Base-by-base conservation (phyloP, 2,329 filamentous ascomycete genomes). In the Pseudopyrenochaeta lycopersici region DNA sequence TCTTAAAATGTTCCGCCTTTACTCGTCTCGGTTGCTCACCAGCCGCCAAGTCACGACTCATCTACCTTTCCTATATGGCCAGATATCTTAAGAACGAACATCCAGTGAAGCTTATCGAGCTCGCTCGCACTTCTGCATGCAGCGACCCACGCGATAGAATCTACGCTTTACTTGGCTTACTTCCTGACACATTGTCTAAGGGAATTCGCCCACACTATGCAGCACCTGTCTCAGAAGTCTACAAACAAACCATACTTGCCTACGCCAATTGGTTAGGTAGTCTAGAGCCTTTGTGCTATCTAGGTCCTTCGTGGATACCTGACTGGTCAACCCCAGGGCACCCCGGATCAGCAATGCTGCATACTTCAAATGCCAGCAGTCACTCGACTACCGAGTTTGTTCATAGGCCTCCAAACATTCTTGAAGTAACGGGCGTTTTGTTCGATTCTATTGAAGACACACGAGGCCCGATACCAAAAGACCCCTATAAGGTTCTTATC, bases 221-320 rank as follows among this genome's bases (percentile, higher is more conserved):
- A 7, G 21, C 15, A n/a, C 23, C 46, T 9, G 15, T 12, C 14
- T 15, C 20, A 15, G n/a, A 49, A 23, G 36, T 41, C 4, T 23
- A 32, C 20, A 35, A 29, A 11, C 12, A 33, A 3, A 36, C 36
- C 10, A 31, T 49, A 9, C 7, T 12, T 10, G 12, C n/a, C n/a
- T 49, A 49, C 15, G 30, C 41, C 17, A 23, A 49, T n/a, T 31
- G 36, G 21, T 41, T 14, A 14, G 29, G 46, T 2, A 49, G 27
- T 9, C 38, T 49, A 17, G 46, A 41, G 14, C 27, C 39, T 9
- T 27, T 49, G 29, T 1, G 20, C 7, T 15, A 17, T 18, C 14
- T 27, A 14, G 46, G 46, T 3, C 46, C 46, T 15, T 49, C 46
- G n/a, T 49, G 46, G 46, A 15, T 31, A 11, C 46, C 46, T 14